These are phyloP conservation scores for Cercospora citrullina DNA, from an alignment of 2,329 filamentous ascomycete species.

Conservation along the genomic window DNA sequence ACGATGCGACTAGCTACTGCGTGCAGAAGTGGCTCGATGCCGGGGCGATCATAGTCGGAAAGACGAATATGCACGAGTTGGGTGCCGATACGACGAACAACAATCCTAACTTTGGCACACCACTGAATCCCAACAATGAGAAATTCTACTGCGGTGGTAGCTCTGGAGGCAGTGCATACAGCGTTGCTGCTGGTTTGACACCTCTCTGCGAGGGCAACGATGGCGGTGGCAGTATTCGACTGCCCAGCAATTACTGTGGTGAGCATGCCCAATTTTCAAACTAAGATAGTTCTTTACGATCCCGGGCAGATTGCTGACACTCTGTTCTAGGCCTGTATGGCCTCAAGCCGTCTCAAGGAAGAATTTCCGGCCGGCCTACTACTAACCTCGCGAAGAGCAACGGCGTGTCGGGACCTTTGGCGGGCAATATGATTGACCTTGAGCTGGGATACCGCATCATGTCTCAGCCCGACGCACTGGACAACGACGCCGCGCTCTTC, in stretches of 20 bases:
- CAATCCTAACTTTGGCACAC: constrained; percentile 72
- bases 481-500: constrained; percentile 64
- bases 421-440: constrained; percentile 73
- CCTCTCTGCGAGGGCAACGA: constrained; percentile 76
- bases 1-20: constrained; percentile 66
- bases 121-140: constrained; percentile 74
- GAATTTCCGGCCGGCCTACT: constrained; percentile 62
- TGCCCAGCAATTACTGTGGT: constrained; percentile 72
- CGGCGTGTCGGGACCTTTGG: constrained; percentile 72
- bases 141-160: constrained; percentile 79
- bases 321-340: constrained; percentile 63
- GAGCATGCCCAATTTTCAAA: not conserved
- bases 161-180: constrained; percentile 73
- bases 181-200: constrained; percentile 67
- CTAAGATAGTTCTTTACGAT: not conserved
- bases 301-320: not conserved
- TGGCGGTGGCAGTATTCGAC: constrained; percentile 70
- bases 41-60: constrained; percentile 73
- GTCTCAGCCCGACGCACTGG: constrained; percentile 67
- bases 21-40: constrained; percentile 69
- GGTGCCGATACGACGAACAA: constrained; percentile 75
- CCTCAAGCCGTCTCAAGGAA: constrained; percentile 74
- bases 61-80: constrained; percentile 77
- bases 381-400: constrained; percentile 61
- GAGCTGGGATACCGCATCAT: constrained; percentile 80